Base-by-base conservation (phyloP, 345 rosid genomes). In the Geranium rotundifolium region DNA sequence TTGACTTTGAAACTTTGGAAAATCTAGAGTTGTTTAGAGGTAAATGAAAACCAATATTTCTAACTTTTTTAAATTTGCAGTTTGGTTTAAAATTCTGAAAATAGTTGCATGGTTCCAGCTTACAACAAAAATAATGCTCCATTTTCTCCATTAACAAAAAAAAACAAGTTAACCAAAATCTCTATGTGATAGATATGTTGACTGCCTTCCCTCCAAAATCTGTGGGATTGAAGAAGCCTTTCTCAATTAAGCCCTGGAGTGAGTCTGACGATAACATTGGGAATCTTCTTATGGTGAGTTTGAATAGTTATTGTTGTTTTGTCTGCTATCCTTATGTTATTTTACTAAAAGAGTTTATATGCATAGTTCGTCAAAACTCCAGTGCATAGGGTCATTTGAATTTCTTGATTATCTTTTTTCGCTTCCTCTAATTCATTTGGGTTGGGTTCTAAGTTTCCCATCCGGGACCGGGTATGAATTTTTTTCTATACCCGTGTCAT, bases 251-350 rank as follows among this genome's bases (percentile, higher is more conserved):
- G 73, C 97, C 97, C 9, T 88, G 97, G 97, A 75, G 66, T 68
- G 75, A 73, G 75, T 88, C 90, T 69, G 96, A 91, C 82, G 89
- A 85, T 76, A 88, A 83, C 66, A 67, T 83, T 27, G 96, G 91
- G 67, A 85, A 88, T 77, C 95, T 88, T 74, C 85, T 91, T 17
- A 91, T 91, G 97, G 97, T 91, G 75, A 85, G 79, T 74, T 73
- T 68, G 37, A 63, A 56, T 17, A 41, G 64, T 66, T 64, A 0
- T 12, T 13, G 59, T 41, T 29, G 1, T 63, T 50, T 6, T 30
- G 55, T 27, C 56, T 52, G 30, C 60, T 61, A 27, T 19, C 1
- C n/a, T 65, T 27, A 23, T 55, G 59, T 7, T 67, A 29, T 54
- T 18, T 18, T 54, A 34, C 29, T 60, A 18, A 50, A 15, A 15